phyloP scores from a whole-genome alignment of 352 stramenopile genomes.

The Globisporangium rhizosaccharum region DNA sequence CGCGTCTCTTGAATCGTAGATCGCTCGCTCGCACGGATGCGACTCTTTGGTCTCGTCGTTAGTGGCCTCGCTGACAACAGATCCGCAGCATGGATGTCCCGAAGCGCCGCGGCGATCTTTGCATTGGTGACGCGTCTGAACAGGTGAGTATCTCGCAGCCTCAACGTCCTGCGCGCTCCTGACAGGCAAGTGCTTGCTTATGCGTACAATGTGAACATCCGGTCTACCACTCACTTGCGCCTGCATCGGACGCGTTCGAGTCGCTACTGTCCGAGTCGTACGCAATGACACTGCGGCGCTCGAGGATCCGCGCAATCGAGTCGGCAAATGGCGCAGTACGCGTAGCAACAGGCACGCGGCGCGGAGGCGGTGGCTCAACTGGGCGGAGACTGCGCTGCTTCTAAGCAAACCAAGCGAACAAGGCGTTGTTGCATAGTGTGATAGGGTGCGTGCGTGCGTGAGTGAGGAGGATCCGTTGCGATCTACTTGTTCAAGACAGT shows the following conservation, averaged over 20 bases:
- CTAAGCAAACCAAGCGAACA: conserved; percentile 10
- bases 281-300: conserved; percentile 43
- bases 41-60: no score
- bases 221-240: conserved; percentile 19
- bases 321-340: conserved; percentile 32
- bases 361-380: conserved; percentile 18
- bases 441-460: no score
- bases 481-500: neutral
- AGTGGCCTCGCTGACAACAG: no score
- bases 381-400: conserved; percentile 41
- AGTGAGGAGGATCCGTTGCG: no score
- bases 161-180: neutral
- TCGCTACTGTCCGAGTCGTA: conserved; percentile 57
- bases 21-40: no score
- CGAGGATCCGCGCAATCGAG: conserved; percentile 60
- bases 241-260: conserved; percentile 10
- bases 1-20: no score
- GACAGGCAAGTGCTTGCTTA: neutral
- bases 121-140: no score
- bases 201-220: neutral
- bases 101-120: no score
- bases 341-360: conserved; percentile 3
- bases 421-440: no score
- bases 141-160: no score
- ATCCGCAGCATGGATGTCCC: no score